Percentiles rank a stretch among this genome's conserved stretches.
These are phyloP conservation scores for Geotrichum ghanense DNA, from an alignment of 805 yeast genomes.

Conservation along the genomic window DNA sequence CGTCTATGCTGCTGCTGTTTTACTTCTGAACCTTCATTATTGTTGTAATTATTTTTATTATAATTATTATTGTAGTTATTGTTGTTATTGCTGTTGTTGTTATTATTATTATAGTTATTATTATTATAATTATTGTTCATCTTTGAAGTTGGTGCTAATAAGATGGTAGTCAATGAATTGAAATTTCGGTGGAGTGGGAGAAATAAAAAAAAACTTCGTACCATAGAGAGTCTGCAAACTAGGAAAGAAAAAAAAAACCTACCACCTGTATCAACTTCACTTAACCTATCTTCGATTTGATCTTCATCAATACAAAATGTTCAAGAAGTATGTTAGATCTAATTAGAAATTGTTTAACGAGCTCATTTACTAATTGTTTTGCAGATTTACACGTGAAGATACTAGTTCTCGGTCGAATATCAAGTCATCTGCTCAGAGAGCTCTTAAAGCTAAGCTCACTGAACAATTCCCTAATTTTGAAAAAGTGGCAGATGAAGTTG, in stretches of 20 bases:
- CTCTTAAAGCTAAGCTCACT: slow-evolving; percentile 64
- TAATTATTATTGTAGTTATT: no score
- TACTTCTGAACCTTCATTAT: no score
- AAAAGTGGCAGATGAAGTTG: slow-evolving; percentile 62
- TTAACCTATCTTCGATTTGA: no score
- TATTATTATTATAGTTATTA: no score
- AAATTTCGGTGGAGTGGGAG: no score
- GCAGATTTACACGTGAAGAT: slow-evolving; percentile 69
- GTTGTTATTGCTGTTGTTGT: no score
- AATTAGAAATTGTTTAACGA: background rate
- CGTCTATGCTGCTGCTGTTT: slow-evolving; percentile 37
- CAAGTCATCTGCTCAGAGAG: slow-evolving; percentile 89
- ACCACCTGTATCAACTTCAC: slow-evolving; percentile 17
- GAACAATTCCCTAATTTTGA: slow-evolving; percentile 66
- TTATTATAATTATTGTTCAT: background rate
- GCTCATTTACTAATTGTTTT: slow-evolving; percentile 5
- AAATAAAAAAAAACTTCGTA: no score
- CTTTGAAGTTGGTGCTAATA: background rate
- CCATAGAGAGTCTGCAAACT: no score
- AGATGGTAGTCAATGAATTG: no score
- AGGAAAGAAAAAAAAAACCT: no score
- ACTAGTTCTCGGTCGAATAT: slow-evolving; percentile 83
- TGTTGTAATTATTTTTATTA: no score
- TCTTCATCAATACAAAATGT: slow-evolving; percentile 10
- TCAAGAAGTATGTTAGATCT: slow-evolving; percentile 15